Percentiles rank a stretch among this genome's conserved stretches.
Evolutionary conservation across 768 basidiomycete species (phyloP).

Genomic region (Boletus eberwhitei): DNA sequence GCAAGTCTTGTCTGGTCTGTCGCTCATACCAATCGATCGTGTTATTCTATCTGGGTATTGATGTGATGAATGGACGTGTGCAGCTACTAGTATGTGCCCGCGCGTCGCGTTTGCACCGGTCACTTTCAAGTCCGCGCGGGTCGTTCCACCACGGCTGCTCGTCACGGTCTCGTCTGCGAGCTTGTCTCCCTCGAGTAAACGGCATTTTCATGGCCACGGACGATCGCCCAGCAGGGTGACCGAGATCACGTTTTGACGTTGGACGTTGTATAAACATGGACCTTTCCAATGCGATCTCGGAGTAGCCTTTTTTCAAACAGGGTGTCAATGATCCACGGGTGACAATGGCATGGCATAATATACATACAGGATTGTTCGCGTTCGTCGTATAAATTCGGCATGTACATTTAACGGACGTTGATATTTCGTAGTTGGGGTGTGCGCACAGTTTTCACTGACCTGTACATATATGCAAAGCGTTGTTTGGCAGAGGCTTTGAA

Average conservation of each 20-base stretch:
- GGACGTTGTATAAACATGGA: not conserved
- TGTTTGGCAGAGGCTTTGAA: conserved; percentile 20
- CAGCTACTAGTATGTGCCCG: not conserved
- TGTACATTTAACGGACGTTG: not conserved
- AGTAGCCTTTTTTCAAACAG: no score
- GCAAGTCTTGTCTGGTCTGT: conserved; percentile 1
- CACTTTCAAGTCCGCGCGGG: not conserved
- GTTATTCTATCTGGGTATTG: not conserved
- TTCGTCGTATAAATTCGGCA: not conserved
- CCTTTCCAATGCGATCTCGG: not conserved
- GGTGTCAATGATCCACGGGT: not conserved
- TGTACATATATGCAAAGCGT: not conserved
- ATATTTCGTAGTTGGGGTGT: not conserved
- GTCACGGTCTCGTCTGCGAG: not conserved
- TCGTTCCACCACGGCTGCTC: not conserved
- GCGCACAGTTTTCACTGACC: not conserved
- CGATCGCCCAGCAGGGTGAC: conserved; percentile 14
- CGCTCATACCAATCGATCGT: not conserved
- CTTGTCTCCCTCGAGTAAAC: not conserved
- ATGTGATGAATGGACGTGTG: not conserved
- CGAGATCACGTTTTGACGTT: conserved; percentile 9
- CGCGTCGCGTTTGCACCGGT: not conserved
- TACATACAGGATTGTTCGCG: not conserved
- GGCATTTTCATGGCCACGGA: not conserved
- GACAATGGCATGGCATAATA: not conserved